These are phyloP conservation scores for Corynascus novoguineensis DNA, from an alignment of 495 filamentous ascomycete genomes.

Conservation along the genomic window DNA sequence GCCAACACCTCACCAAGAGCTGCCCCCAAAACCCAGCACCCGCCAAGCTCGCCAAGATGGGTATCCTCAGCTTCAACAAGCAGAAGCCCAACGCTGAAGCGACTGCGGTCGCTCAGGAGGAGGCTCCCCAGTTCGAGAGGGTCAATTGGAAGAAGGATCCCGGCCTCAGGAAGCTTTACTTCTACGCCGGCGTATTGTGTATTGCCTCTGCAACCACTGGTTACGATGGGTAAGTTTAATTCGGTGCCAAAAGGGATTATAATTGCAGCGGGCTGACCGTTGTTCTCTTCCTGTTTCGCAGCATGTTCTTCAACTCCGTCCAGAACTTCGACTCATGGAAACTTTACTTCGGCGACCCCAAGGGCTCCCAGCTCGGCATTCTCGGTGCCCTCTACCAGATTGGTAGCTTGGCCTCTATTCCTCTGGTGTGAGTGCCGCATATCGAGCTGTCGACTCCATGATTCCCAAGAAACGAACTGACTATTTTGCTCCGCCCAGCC, in stretches of 20 bases:
- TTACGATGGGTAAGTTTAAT: slow-evolving; percentile 53
- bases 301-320: slow-evolving; percentile 52
- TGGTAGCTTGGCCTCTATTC: slow-evolving; percentile 58
- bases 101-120: slow-evolving; percentile 39
- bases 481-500: slow-evolving; percentile 32
- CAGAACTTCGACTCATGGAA: slow-evolving; percentile 51
- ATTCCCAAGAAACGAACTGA: slow-evolving; percentile 16
- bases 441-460: background rate
- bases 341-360: slow-evolving; percentile 47
- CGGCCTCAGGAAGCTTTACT: slow-evolving; percentile 57
- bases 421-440: slow-evolving; percentile 49
- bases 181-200: slow-evolving; percentile 52
- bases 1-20: slow-evolving; percentile 15
- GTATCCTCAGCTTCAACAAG: slow-evolving; percentile 27
- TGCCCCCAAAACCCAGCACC: slow-evolving; percentile 6
- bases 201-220: slow-evolving; percentile 60
- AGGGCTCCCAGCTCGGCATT: slow-evolving; percentile 52
- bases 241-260: background rate
- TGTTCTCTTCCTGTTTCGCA: slow-evolving; percentile 21
- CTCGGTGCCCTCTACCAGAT: slow-evolving; percentile 65
- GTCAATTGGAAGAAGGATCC: slow-evolving; percentile 57
- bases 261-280: background rate
- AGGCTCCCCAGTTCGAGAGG: slow-evolving; percentile 53
- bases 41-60: slow-evolving; percentile 23
- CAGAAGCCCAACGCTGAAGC: slow-evolving; percentile 36